These are phyloP conservation scores for Apiospora malaysiana DNA, from an alignment of 2,329 filamentous ascomycete species.

Conservation along the genomic window DNA sequence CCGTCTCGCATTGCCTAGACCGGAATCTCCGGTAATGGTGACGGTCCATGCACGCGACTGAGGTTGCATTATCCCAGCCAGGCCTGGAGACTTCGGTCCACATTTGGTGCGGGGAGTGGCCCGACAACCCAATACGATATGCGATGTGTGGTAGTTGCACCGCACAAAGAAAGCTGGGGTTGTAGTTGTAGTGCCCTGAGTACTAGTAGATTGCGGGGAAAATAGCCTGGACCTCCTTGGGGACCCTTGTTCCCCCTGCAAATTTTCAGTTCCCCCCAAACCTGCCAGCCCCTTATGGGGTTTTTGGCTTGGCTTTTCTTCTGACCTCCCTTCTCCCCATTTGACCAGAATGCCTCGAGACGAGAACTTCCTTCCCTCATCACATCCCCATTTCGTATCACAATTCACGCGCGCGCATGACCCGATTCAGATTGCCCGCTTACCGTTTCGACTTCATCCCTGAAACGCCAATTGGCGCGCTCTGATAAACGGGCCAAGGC, in stretches of 20 bases:
- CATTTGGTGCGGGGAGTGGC: neutral
- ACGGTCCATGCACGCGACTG: neutral
- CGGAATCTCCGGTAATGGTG: slow-evolving; percentile 8
- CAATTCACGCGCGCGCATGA: neutral
- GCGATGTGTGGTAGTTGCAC: no score
- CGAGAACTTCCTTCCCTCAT: neutral
- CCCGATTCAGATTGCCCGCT: neutral
- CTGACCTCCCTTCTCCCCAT: neutral
- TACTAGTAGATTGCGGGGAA: slow-evolving; percentile 3
- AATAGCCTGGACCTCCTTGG: neutral
- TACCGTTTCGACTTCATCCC: neutral
- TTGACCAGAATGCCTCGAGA: neutral
- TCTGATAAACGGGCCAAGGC: neutral
- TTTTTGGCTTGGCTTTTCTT: neutral
- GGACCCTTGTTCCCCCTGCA: neutral
- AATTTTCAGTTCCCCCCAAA: neutral
- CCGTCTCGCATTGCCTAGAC: neutral
- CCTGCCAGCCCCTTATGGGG: neutral
- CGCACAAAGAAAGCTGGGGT: neutral
- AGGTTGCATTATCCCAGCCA: neutral
- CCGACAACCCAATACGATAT: neutral
- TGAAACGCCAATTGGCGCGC: neutral
- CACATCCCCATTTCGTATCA: neutral
- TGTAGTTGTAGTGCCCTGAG: no score
- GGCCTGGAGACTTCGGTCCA: no score